Conservation (phyloP, 164 flowering plant genomes). For the Magnolia officinalis region DNA sequence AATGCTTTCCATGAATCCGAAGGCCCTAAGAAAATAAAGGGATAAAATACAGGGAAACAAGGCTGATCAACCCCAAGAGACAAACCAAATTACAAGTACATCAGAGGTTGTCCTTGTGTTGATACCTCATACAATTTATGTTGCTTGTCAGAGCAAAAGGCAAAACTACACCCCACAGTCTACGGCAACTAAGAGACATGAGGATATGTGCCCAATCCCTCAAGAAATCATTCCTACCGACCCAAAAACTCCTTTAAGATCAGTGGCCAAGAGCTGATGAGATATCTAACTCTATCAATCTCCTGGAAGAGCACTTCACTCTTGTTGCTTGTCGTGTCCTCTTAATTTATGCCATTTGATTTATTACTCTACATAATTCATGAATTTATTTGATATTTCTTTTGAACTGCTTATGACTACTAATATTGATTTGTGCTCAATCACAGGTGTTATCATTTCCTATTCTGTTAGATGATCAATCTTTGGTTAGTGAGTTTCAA, state of each 20-base stretch:
- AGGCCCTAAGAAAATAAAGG: too few relatives aligned
- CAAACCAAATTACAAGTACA: too few relatives aligned
- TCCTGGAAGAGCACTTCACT: not conserved
- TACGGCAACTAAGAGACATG: too few relatives aligned
- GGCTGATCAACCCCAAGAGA: too few relatives aligned
- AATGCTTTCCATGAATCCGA: too few relatives aligned
- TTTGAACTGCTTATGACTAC: not conserved
- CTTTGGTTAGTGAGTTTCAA: constrained; percentile 68
- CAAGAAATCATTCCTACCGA: not conserved
- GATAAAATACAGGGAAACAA: too few relatives aligned
- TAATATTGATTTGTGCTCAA: not conserved
- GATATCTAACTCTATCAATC: not conserved
- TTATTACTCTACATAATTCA: not conserved
- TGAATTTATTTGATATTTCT: not conserved
- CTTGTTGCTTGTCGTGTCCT: not conserved
- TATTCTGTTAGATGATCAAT: constrained; percentile 68
- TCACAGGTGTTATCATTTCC: constrained; percentile 85
- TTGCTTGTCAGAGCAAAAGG: too few relatives aligned
- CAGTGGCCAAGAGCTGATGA: not conserved
- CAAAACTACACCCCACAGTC: too few relatives aligned
- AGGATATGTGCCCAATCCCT: too few relatives aligned
- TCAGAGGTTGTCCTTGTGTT: too few relatives aligned
- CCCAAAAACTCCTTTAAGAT: not conserved
- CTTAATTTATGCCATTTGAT: not conserved
- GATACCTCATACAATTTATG: too few relatives aligned